Evolutionary conservation across 2,329 filamentous ascomycete species (phyloP).

Genomic region (Metarhizium anisopliae): DNA sequence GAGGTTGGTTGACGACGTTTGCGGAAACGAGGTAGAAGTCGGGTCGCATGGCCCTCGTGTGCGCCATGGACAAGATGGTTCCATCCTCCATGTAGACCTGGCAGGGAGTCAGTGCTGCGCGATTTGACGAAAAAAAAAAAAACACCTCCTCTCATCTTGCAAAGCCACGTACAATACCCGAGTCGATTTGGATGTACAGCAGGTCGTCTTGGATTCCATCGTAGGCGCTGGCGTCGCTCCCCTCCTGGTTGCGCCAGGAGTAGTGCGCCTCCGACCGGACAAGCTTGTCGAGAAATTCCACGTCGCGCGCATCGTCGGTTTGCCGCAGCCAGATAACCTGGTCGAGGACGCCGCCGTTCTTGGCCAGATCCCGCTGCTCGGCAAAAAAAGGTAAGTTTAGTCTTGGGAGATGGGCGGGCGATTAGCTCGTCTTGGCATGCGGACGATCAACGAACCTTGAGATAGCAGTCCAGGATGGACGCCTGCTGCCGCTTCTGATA

Average conservation of each 20-base stretch:
- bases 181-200: constrained; percentile 29
- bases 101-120: neutral
- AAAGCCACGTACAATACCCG: constrained; percentile 25
- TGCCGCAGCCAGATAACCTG: constrained; percentile 35
- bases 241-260: constrained; percentile 20
- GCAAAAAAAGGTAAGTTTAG: neutral
- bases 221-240: constrained; percentile 28
- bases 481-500: constrained; percentile 34
- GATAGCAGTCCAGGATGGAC: constrained; percentile 37
- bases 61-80: constrained; percentile 42
- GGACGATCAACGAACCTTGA: constrained; percentile 20
- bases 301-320: constrained; percentile 28
- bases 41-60: constrained; percentile 36
- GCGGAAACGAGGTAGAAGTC: constrained; percentile 38
- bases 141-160: too few relatives aligned
- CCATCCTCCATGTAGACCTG: constrained; percentile 23
- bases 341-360: constrained; percentile 35
- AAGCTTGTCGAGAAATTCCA: constrained; percentile 30
- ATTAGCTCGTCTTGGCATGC: neutral
- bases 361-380: constrained; percentile 30
- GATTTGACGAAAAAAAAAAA: too few relatives aligned
- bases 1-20: constrained; percentile 42
- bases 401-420: neutral
- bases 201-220: constrained; percentile 37
- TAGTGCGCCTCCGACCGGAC: constrained; percentile 27